Evolutionary conservation across 2,329 filamentous ascomycete genomes (phyloP), one percentile per base, ranked within the genome.

Genomic region (Colletotrichum sidae): DNA sequence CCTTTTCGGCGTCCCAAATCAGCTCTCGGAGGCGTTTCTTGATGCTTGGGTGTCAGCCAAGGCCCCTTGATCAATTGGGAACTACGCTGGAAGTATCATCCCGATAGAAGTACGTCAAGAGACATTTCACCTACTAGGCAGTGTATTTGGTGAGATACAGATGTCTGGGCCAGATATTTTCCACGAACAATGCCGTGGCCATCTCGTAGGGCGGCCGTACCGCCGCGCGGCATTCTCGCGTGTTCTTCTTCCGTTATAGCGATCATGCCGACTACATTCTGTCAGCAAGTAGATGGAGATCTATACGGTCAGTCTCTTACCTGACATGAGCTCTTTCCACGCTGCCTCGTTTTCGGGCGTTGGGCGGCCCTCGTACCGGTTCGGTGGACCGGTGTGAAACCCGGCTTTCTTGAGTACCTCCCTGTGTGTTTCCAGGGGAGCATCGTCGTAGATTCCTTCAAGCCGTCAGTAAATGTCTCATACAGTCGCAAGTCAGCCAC

Each of bases 261-360:
- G 8, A 50, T 50, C 46, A 50, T 50, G 11, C 46, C 46, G n/a
- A 50, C 46, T 49, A 33, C 4, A 7, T 11, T 10, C 7, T 11
- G 13, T 17, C 5, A 11, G 13, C 15, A 17, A n/a, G 15, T 17
- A 9, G n/a, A 17, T 33, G 8, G 15, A 11, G 7, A 47, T 8
- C 6, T 2, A 2, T 1, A n/a, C 12, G 41, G 6, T 44, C 41
- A 15, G 10, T 8, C 12, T 13, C 41, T 25, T 46, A 49, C 46
- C 46, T 2, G 8, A 34, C 46, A 49, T 49, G 17, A 49, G 46
- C 4, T 49, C 25, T 13, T 25, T 33, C 46, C 46, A 50, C 8
- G 46, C 46, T 15, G 46, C 46, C n/a, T 50, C 46, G 46, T 50
- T 50, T n/a, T 50, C 46, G 6, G 46, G 25, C 6, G 46, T 50